Conservation (phyloP, 2,329 filamentous ascomycete genomes). For the Aspergillus tanneri region DNA sequence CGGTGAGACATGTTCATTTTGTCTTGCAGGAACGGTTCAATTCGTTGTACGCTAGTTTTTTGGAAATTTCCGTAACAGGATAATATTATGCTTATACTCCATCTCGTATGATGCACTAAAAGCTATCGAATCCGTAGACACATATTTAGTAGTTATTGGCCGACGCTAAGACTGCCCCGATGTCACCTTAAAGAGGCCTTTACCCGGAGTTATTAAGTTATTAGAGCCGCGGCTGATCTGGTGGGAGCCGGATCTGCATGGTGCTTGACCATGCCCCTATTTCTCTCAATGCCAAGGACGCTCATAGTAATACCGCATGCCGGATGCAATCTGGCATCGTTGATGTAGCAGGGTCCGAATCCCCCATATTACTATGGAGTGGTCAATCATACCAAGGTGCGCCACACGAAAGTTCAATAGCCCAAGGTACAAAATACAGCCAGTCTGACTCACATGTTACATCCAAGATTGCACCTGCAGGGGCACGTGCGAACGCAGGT, state of each 20-base stretch:
- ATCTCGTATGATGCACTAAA: neutral
- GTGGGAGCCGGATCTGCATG: neutral
- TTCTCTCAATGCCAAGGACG: too few species aligned
- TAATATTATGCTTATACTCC: neutral
- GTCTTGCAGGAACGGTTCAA: neutral
- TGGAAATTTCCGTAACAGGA: neutral
- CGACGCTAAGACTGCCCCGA: neutral
- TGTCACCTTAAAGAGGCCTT: neutral
- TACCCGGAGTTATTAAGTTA: too few species aligned
- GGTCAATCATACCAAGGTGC: neutral
- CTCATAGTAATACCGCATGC: too few species aligned
- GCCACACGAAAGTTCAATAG: neutral
- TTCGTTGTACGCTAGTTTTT: neutral
- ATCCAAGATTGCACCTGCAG: too few species aligned
- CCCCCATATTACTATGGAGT: neutral
- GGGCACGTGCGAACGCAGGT: too few species aligned
- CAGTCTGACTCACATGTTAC: neutral
- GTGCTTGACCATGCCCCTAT: neutral
- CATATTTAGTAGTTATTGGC: neutral
- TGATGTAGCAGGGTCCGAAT: neutral
- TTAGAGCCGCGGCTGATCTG: neutral
- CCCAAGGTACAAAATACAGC: neutral
- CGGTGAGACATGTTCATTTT: neutral
- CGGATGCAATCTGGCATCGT: neutral
- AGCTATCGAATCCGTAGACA: neutral